phyloP scores from a whole-genome alignment of 148 eudicot genomes.

The Simmondsia chinensis region DNA sequence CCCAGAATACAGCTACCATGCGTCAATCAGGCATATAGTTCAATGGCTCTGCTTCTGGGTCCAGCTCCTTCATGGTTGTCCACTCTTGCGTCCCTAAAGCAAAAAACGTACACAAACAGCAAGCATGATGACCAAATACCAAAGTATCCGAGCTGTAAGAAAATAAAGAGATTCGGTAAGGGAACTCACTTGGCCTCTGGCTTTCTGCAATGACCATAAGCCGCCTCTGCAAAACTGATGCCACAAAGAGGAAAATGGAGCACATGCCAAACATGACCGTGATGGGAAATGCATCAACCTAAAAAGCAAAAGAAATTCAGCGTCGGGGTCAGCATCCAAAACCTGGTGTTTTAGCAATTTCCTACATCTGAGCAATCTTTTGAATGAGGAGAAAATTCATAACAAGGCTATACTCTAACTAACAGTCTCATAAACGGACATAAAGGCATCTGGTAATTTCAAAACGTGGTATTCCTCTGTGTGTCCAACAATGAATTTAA shows the following conservation, averaged over 20 bases:
- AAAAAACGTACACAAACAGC: not conserved
- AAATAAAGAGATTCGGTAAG: not conserved
- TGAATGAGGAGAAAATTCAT: too few relatives aligned
- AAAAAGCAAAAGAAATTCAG: slow-evolving; percentile 8
- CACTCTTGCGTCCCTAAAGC: slow-evolving; percentile 41
- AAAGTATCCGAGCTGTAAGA: not conserved
- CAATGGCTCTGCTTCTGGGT: slow-evolving; percentile 44
- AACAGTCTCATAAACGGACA: too few relatives aligned
- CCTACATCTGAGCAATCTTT: too few relatives aligned
- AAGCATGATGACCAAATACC: not conserved
- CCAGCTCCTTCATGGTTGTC: slow-evolving; percentile 36
- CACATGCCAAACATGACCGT: slow-evolving; percentile 99
- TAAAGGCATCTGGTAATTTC: too few relatives aligned
- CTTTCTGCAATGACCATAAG: slow-evolving; percentile 53
- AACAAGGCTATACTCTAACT: too few relatives aligned
- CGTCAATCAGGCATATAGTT: slow-evolving; percentile 22
- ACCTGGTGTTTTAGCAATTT: too few relatives aligned
- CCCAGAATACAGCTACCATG: not conserved
- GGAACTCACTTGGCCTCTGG: slow-evolving; percentile 66
- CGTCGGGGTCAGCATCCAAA: too few relatives aligned
- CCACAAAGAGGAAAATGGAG: slow-evolving; percentile 87
- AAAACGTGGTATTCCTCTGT: too few relatives aligned
- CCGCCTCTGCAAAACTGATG: slow-evolving; percentile 82
- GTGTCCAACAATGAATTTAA: too few relatives aligned
- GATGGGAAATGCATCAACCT: slow-evolving; percentile 97